These are phyloP conservation scores for Neurospora sublineolata DNA, from an alignment of 495 filamentous ascomycete genomes.

Conservation along the genomic window DNA sequence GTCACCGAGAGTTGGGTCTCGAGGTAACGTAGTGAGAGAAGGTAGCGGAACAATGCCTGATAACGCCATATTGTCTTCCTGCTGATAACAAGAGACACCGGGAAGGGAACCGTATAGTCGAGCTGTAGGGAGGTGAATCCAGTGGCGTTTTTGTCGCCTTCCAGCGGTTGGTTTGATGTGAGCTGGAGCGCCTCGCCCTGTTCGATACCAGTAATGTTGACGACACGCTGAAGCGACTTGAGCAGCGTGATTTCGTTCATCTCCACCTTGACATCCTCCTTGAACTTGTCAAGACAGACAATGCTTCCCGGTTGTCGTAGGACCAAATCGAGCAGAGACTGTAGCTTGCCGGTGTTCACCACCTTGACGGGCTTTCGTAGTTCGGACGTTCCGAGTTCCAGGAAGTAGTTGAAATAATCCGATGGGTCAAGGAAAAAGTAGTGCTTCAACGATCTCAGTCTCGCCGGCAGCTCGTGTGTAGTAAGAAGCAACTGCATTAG, in stretches of 20 bases:
- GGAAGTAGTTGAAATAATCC: slow-evolving; percentile 95
- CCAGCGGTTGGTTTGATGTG: slow-evolving; percentile 37
- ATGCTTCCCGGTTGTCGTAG: slow-evolving; percentile 91
- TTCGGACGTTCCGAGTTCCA: slow-evolving; percentile 80
- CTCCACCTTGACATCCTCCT: slow-evolving; percentile 91
- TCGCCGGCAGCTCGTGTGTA: slow-evolving; percentile 76
- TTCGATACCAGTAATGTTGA: slow-evolving; percentile 88
- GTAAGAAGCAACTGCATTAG: slow-evolving; percentile 86
- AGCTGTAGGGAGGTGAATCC: slow-evolving; percentile 88
- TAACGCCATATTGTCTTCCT: slow-evolving; percentile 92
- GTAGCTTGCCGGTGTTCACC: slow-evolving; percentile 85
- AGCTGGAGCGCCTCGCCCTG: slow-evolving; percentile 59
- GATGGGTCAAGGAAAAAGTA: slow-evolving; percentile 98
- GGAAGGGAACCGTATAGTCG: slow-evolving; percentile 90
- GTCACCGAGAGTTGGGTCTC: slow-evolving; percentile 72
- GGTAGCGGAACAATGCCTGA: slow-evolving; percentile 88
- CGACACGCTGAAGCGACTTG: slow-evolving; percentile 87
- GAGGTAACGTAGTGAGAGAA: slow-evolving; percentile 76
- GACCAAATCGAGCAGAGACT: slow-evolving; percentile 87
- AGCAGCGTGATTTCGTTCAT: slow-evolving; percentile 93
- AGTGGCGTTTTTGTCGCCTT: slow-evolving; percentile 73
- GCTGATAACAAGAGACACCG: slow-evolving; percentile 91
- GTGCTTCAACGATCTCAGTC: slow-evolving; percentile 84
- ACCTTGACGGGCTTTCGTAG: slow-evolving; percentile 74
- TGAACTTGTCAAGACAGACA: slow-evolving; percentile 88